Conservation (phyloP, 1,284 basidiomycete species). For the Ceratobasidium sp. region DNA sequence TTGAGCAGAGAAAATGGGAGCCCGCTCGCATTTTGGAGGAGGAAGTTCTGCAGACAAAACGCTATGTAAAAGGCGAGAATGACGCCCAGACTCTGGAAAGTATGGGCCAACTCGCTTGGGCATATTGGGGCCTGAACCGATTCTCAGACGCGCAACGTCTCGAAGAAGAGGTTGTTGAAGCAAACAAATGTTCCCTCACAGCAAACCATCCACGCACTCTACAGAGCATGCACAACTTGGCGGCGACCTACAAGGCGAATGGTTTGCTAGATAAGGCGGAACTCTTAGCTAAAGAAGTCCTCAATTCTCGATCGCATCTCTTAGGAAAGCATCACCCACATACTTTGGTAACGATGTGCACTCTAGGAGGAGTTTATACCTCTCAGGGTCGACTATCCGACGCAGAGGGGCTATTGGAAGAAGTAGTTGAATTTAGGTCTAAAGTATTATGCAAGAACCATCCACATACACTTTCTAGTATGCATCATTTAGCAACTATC, state of each 20-base stretch:
- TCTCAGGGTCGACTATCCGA: neutral
- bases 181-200: neutral
- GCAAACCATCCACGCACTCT: neutral
- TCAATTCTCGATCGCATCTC: neutral
- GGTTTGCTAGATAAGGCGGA: conserved; percentile 3
- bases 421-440: neutral
- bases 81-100: neutral
- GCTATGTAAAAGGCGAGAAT: neutral
- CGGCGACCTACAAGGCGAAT: neutral
- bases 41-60: neutral
- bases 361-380: neutral
- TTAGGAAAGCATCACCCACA: conserved; percentile 3
- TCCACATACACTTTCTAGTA: conserved; percentile 2
- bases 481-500: conserved; percentile 1
- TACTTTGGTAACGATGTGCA: neutral
- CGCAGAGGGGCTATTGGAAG: neutral
- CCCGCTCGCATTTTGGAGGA: neutral
- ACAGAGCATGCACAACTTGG: conserved; percentile 9
- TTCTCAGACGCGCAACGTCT: neutral
- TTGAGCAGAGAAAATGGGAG: neutral
- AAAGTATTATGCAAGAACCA: neutral
- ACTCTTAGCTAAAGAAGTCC: neutral
- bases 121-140: neutral
- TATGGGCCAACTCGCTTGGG: neutral
- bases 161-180: neutral